These are phyloP conservation scores for Rhynchosporium graminicola DNA, from an alignment of 2,329 filamentous ascomycete species.

Conservation along the genomic window DNA sequence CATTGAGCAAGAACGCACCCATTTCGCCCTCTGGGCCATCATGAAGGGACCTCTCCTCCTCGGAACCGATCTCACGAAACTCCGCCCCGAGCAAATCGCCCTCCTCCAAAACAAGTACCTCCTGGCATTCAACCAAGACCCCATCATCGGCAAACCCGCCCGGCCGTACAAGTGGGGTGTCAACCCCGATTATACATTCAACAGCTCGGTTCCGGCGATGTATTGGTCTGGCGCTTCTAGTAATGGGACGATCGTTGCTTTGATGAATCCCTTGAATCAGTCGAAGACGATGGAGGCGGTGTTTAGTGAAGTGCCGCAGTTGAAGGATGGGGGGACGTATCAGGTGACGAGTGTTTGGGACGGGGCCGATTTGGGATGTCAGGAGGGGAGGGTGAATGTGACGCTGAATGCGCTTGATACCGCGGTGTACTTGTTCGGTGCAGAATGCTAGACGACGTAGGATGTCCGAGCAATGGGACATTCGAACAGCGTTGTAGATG, in stretches of 20 bases:
- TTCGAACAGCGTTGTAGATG: no score
- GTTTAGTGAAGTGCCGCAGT: constrained; percentile 48
- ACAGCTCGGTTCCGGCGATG: constrained; percentile 50
- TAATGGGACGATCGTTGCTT: constrained; percentile 42
- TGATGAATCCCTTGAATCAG: neutral
- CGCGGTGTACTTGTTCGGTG: no score
- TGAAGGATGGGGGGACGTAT: constrained; percentile 40
- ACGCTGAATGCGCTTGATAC: no score
- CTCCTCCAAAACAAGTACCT: constrained; percentile 21
- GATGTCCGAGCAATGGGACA: no score
- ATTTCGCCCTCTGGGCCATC: constrained; percentile 32
- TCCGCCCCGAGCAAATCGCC: constrained; percentile 35
- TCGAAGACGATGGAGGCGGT: constrained; percentile 44
- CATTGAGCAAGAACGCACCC: constrained; percentile 34
- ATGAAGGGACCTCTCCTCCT: constrained; percentile 34
- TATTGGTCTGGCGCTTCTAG: constrained; percentile 50
- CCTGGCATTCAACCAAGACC: constrained; percentile 29
- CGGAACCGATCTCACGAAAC: constrained; percentile 28
- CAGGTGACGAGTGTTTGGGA: constrained; percentile 50
- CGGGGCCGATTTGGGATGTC: constrained; percentile 44
- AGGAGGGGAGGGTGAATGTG: constrained; percentile 16
- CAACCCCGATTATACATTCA: constrained; percentile 52
- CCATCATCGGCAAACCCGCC: constrained; percentile 45
- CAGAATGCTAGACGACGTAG: no score
- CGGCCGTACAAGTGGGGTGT: constrained; percentile 47